Base-by-base conservation (phyloP, 139 green algal genomes). In the Coccomyxa sp. region DNA sequence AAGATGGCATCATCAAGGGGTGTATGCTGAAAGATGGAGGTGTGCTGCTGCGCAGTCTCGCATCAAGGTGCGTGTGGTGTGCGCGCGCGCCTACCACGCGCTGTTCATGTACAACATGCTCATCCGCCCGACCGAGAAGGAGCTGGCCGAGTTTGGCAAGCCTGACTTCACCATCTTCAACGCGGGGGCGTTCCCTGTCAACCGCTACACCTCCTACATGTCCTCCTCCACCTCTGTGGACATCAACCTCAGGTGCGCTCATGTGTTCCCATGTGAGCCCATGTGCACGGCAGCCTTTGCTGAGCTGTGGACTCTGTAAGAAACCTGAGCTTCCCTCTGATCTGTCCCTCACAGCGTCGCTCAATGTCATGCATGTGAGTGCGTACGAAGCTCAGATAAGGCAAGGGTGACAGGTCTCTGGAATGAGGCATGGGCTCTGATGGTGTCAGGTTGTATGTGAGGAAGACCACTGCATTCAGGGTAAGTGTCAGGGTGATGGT, bases 41-140 rank as follows among this genome's bases (percentile, higher is more conserved):
- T 51, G 38, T 51, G 38, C 38, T 51, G 38, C 38, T 51, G 38
- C 10, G 63, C 63, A 88, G 81, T 85, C 85, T 13, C 81, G 90
- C 0, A 85, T 90, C 80, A 94, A 95, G 85, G 89, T 98, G 28
- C 91, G 95, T 38, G 91, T 98, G 27, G 91, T 99, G 51, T 95
- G 92, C 85, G 90, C 90, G 32, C 86, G 94, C 1, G 90, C 96
- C 27, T 99, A 98, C 90, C 96, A 99, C 87, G 93, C 95, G 3
- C 91, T 99, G 28, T 99, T 99, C 88, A 97, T 98, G 92, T 89
- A 96, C 91, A 99, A 99, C 93, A 98, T 99, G 96, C 91, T 99
- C 79, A 98, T 99, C 74, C 79, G 93, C 30, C 93, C 92, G 63
- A 95, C 88, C 7, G 76, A 87, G 17, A 87, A 95, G 71, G 94